Evolutionary conservation across 306 rosid genomes (phyloP).

Genomic region (Vachellia pachyceras): DNA sequence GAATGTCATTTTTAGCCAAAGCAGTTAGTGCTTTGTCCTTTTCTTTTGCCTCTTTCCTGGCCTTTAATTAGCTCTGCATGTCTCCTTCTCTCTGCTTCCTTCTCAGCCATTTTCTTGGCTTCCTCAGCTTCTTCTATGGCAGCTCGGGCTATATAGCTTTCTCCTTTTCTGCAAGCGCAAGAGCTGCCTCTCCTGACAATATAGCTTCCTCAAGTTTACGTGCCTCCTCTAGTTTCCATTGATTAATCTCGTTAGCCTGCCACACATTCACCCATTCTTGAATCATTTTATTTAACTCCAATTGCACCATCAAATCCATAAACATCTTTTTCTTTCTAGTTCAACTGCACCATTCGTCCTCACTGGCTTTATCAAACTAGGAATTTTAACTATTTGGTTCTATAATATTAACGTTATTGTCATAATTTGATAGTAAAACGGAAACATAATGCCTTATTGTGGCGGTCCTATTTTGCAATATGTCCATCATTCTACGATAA

Average conservation of each 20-base stretch:
- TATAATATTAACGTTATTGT: background rate
- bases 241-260: slow-evolving; percentile 82
- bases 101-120: slow-evolving; percentile 78
- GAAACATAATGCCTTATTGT: background rate
- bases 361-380: slow-evolving; percentile 6
- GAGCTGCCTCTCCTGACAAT: slow-evolving; percentile 86
- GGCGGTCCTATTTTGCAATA: background rate
- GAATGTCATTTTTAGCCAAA: slow-evolving; percentile 56
- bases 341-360: background rate
- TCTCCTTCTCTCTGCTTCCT: slow-evolving; percentile 73
- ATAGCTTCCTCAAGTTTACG: slow-evolving; percentile 66
- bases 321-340: slow-evolving; percentile 12
- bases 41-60: slow-evolving; percentile 74
- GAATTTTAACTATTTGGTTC: background rate
- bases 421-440: background rate
- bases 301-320: slow-evolving; percentile 5
- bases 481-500: background rate
- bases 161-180: slow-evolving; percentile 83
- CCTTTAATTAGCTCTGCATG: slow-evolving; percentile 80
- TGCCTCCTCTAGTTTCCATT: slow-evolving; percentile 78
- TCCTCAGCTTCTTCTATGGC: slow-evolving; percentile 86
- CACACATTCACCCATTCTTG: slow-evolving; percentile 25
- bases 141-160: slow-evolving; percentile 81
- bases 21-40: slow-evolving; percentile 63
- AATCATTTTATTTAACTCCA: slow-evolving; percentile 22